Evolutionary conservation across 2,329 filamentous ascomycete species (phyloP).

Genomic region (Chaetomium sp.): DNA sequence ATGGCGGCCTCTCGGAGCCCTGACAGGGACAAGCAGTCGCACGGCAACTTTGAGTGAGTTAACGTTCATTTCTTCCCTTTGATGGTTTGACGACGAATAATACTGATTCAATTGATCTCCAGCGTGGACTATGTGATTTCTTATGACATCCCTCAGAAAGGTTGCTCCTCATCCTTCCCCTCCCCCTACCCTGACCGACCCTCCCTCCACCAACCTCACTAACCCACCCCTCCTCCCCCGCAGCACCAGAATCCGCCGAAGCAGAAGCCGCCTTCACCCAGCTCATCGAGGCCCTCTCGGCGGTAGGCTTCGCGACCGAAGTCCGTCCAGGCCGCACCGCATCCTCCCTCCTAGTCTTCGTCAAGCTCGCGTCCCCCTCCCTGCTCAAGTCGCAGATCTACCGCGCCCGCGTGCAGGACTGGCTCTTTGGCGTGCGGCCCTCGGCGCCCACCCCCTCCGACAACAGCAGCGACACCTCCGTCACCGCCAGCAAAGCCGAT

Average conservation of each 20-base stretch:
- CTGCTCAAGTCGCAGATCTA: conserved; percentile 81
- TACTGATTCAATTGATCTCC: neutral
- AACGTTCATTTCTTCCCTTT: neutral
- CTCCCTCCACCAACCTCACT: neutral
- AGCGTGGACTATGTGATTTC: conserved; percentile 39
- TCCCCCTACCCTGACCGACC: conserved; percentile 48
- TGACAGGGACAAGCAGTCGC: conserved; percentile 29
- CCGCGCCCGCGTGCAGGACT: conserved; percentile 85
- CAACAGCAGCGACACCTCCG: neutral
- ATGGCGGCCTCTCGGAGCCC: conserved; percentile 34
- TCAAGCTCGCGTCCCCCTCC: conserved; percentile 74
- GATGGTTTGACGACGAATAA: neutral
- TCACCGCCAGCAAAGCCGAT: conserved; percentile 7
- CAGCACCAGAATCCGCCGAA: conserved; percentile 64
- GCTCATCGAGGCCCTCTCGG: conserved; percentile 73
- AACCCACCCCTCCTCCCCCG: neutral
- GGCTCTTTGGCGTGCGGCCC: conserved; percentile 84
- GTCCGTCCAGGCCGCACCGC: conserved; percentile 77
- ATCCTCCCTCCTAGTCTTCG: conserved; percentile 79
- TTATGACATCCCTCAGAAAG: conserved; percentile 33
- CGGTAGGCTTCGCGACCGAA: conserved; percentile 82
- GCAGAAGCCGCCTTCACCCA: conserved; percentile 76
- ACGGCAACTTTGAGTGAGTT: conserved; percentile 38
- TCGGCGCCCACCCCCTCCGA: conserved; percentile 64
- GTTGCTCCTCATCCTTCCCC: conserved; percentile 12